Evolutionary conservation across 805 yeast species (phyloP).

Genomic region (Kazachstania africana): DNA sequence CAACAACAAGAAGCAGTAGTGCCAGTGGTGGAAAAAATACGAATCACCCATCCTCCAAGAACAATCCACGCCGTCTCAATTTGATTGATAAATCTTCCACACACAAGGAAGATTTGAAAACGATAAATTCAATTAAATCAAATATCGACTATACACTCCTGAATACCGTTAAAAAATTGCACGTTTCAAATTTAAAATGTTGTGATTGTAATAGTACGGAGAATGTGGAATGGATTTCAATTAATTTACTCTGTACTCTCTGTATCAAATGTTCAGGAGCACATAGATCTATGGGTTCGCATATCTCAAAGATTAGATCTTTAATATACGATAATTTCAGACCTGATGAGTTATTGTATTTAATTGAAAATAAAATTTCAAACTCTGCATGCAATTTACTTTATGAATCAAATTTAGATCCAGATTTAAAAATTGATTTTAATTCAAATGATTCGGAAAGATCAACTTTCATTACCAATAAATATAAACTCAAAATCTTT

Average conservation of each 20-base stretch:
- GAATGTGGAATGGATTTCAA: conserved; percentile 75
- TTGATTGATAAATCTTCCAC: background rate
- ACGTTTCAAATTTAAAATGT: conserved; percentile 54
- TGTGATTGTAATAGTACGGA: conserved; percentile 65
- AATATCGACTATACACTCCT: no score
- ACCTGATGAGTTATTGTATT: conserved; percentile 42
- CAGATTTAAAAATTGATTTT: conserved; percentile 22
- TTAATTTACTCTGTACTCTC: conserved; percentile 56
- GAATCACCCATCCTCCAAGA: no score
- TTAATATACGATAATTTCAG: conserved; percentile 60
- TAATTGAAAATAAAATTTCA: conserved; percentile 41
- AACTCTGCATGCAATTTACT: conserved; percentile 47
- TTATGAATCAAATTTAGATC: conserved; percentile 37
- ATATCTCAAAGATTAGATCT: conserved; percentile 67
- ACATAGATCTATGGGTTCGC: conserved; percentile 81
- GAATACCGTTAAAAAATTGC: no score
- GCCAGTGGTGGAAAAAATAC: no score
- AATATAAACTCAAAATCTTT: conserved; percentile 48
- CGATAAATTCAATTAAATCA: no score
- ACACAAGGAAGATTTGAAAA: no score
- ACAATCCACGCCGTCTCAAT: background rate
- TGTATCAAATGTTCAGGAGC: conserved; percentile 82
- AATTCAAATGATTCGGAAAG: conserved; percentile 36
- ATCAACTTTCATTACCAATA: conserved; percentile 46
- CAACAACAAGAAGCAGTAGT: no score